Evolutionary conservation across 2,329 filamentous ascomycete species (phyloP).

Genomic region (Monosporascus sp.): DNA sequence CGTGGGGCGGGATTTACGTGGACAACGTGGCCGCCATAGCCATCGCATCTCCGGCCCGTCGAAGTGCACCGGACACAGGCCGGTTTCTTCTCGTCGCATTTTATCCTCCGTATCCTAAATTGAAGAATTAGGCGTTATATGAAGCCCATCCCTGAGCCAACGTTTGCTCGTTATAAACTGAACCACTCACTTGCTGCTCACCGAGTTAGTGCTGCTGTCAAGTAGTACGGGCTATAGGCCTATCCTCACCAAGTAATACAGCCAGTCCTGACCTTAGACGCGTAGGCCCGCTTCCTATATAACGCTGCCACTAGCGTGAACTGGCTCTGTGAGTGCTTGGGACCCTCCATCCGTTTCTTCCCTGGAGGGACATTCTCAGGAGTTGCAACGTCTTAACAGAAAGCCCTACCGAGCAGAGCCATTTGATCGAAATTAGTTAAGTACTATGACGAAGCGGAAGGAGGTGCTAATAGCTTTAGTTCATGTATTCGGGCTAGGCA

Average conservation of each 20-base stretch:
- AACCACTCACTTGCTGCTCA: conserved; percentile 9
- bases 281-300: conserved; percentile 27
- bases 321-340: too few species aligned
- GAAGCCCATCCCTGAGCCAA: conserved; percentile 17
- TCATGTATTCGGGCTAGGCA: too few species aligned
- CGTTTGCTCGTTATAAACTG: conserved; percentile 4
- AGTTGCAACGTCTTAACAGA: too few species aligned
- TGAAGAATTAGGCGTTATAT: background rate
- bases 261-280: conserved; percentile 33
- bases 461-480: too few species aligned
- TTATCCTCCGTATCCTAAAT: conserved; percentile 29
- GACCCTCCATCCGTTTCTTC: too few species aligned
- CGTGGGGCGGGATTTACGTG: conserved; percentile 3
- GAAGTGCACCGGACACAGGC: conserved; percentile 28
- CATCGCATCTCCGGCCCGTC: conserved; percentile 29
- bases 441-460: too few species aligned
- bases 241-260: conserved; percentile 33
- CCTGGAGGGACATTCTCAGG: too few species aligned
- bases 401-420: too few species aligned
- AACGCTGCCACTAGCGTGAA: too few species aligned
- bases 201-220: conserved; percentile 1
- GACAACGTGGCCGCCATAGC: conserved; percentile 23
- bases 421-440: too few species aligned
- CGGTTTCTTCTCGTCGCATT: conserved; percentile 30
- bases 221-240: background rate